Conservation (phyloP, 2,329 filamentous ascomycete species). For the Elsinoe arachidis region DNA sequence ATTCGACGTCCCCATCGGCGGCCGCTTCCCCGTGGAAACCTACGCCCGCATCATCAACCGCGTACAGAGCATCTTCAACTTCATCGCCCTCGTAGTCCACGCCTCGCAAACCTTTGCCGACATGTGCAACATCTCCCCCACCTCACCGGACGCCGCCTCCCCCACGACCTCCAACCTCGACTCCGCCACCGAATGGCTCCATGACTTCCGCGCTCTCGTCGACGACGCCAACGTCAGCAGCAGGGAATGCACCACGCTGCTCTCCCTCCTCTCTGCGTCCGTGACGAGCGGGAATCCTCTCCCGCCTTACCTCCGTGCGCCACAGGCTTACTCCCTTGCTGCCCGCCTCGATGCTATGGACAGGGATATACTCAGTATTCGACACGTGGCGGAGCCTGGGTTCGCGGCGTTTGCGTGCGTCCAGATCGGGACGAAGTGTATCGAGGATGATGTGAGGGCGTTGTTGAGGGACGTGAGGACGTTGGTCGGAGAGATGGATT, state of each 20-base stretch:
- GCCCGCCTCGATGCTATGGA: conserved; percentile 52
- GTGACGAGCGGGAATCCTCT: conserved; percentile 59
- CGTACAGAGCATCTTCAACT: conserved; percentile 55
- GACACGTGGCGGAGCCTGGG: conserved; percentile 60
- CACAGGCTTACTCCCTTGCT: conserved; percentile 53
- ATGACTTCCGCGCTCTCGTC: conserved; percentile 52
- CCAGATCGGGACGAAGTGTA: conserved; percentile 60
- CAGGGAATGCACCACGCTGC: conserved; percentile 59
- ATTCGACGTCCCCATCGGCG: conserved; percentile 64
- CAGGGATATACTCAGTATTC: conserved; percentile 51
- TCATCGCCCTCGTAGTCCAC: conserved; percentile 59
- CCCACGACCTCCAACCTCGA: conserved; percentile 24
- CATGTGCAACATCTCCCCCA: conserved; percentile 44
- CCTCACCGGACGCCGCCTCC: conserved; percentile 52
- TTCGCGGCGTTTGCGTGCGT: conserved; percentile 69
- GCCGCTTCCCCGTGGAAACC: conserved; percentile 56
- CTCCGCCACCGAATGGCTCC: conserved; percentile 44
- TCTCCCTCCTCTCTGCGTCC: conserved; percentile 60
- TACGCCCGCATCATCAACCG: conserved; percentile 57
- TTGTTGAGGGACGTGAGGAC: conserved; percentile 53
- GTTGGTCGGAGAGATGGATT: conserved; percentile 67
- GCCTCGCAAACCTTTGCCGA: conserved; percentile 48
- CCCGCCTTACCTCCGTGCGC: conserved; percentile 61
- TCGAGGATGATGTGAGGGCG: conserved; percentile 59
- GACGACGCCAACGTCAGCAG: conserved; percentile 51